Conservation (phyloP, 768 basidiomycete genomes). For the Pleurotus tuber-regium region DNA sequence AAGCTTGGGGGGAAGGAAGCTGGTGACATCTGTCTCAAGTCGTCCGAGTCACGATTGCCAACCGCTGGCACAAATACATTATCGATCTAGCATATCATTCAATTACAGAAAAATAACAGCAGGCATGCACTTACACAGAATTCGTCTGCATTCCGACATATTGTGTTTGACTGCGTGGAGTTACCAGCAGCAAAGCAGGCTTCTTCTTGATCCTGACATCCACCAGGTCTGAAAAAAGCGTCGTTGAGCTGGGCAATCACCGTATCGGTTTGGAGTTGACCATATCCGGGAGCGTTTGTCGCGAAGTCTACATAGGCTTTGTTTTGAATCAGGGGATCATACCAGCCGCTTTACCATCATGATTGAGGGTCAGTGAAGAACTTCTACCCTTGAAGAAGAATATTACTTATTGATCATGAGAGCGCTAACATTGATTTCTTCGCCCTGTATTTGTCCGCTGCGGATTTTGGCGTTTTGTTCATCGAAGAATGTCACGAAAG, state of each 20-base stretch:
- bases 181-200: slow-evolving; percentile 58
- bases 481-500: slow-evolving; percentile 62
- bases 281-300: slow-evolving; percentile 62
- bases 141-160: slow-evolving; percentile 49
- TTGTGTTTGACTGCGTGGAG: slow-evolving; percentile 38
- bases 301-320: slow-evolving; percentile 61
- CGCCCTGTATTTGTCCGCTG: slow-evolving; percentile 41
- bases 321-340: slow-evolving; percentile 62
- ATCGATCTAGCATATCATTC: slow-evolving; percentile 28
- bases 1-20: slow-evolving; percentile 58
- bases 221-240: slow-evolving; percentile 43
- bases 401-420: slow-evolving; percentile 64
- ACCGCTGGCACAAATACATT: slow-evolving; percentile 51
- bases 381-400: background rate
- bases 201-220: slow-evolving; percentile 53
- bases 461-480: slow-evolving; percentile 56
- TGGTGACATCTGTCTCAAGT: slow-evolving; percentile 55
- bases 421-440: slow-evolving; percentile 51
- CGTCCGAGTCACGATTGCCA: slow-evolving; percentile 50
- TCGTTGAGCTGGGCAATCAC: slow-evolving; percentile 46
- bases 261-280: slow-evolving; percentile 49
- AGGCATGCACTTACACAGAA: slow-evolving; percentile 47
- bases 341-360: slow-evolving; percentile 55
- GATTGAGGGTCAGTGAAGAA: background rate
- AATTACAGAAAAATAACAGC: background rate